Evolutionary conservation across 2,329 filamentous ascomycete genomes (phyloP), one percentile per base, ranked within the genome.

Genomic region (Cladosporium sphaerospermum): DNA sequence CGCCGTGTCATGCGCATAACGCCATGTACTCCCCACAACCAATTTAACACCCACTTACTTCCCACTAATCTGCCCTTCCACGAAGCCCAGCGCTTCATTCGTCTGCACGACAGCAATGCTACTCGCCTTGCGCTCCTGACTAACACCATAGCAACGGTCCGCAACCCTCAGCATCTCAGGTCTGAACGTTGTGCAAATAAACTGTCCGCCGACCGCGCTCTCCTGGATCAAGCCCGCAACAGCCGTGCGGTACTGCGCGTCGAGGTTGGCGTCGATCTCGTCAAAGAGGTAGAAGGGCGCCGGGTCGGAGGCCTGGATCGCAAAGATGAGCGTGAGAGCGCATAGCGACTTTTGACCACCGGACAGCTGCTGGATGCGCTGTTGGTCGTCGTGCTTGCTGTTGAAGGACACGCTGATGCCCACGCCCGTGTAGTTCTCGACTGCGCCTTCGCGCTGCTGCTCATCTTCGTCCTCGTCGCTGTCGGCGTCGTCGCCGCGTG

Each of bases 261-360:
- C 93, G 19, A 99, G 81, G 68, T 99, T 99, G 70, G 93, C 93
- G 67, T 99, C 93, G 59, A 99, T 96, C 72, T 99, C 93, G 70
- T 99, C 93, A 63, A 99, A 99, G 64, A 99, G 91, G 69, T 99
- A 96, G 78, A 99, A 97, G 1, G 93, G 93, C 42, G 92, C 95
- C 9, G 92, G 93, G 69, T 99, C 93, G 55, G 92, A 96, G 62
- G 91, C 89, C 72, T 99, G 93, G 61, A 99, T 95, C n/a, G 93
- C 93, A 68, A 99, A 99, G 61, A 99, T 95, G 48, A 99, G 82
- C 42, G 93, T 95, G n/a, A 99, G 82, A 9, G 93, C 93, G 71
- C 92, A 97, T 57, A 97, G 78, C 81, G 89, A 65, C 80, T 99
- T 99, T 67, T 99, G 93, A 32, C 93, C 93, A 76, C 93, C 93